Conservation (phyloP, 2,329 filamentous ascomycete species). For the Neonectria sp. region DNA sequence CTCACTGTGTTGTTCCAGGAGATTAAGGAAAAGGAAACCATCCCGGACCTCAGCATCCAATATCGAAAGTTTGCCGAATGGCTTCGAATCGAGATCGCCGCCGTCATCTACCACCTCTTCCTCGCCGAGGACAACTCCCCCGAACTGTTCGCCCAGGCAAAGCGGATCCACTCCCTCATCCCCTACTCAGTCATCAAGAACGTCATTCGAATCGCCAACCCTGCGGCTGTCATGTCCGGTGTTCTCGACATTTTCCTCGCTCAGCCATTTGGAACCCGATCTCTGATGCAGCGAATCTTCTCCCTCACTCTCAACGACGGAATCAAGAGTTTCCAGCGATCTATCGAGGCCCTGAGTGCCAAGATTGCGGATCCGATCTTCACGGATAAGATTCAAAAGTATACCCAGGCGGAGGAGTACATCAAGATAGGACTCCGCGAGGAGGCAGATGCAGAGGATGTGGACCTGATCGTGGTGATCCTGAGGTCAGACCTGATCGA, state of each 20-base stretch:
- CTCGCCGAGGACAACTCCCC: slow-evolving; percentile 98
- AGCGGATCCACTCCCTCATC: slow-evolving; percentile 93
- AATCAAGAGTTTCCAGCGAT: slow-evolving; percentile 87
- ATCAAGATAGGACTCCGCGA: slow-evolving; percentile 81
- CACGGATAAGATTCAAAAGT: slow-evolving; percentile 85
- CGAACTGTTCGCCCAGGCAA: slow-evolving; percentile 93
- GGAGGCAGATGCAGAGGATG: slow-evolving; percentile 80
- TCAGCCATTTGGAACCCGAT: slow-evolving; percentile 92
- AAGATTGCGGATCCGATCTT: slow-evolving; percentile 89
- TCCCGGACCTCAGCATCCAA: slow-evolving; percentile 90
- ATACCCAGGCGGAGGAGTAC: slow-evolving; percentile 81
- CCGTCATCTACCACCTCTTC: slow-evolving; percentile 97
- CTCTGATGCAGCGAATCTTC: slow-evolving; percentile 94
- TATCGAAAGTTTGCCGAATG: slow-evolving; percentile 99
- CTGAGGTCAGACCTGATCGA: slow-evolving; percentile 83
- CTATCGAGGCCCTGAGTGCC: slow-evolving; percentile 81
- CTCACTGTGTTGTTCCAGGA: slow-evolving; percentile 94
- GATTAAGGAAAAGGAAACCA: slow-evolving; percentile 90
- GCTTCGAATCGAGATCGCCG: slow-evolving; percentile 96
- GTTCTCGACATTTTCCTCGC: slow-evolving; percentile 96
- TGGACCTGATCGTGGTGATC: slow-evolving; percentile 90
- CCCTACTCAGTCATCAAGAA: slow-evolving; percentile 96
- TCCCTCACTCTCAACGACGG: slow-evolving; percentile 92
- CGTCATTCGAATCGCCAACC: slow-evolving; percentile 95
- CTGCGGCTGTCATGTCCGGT: slow-evolving; percentile 96